A percentile compares a stretch with the other conserved stretches of the same genome.
Conservation (phyloP, 352 stramenopile species). For the Phytophthora agathidicida region DNA sequence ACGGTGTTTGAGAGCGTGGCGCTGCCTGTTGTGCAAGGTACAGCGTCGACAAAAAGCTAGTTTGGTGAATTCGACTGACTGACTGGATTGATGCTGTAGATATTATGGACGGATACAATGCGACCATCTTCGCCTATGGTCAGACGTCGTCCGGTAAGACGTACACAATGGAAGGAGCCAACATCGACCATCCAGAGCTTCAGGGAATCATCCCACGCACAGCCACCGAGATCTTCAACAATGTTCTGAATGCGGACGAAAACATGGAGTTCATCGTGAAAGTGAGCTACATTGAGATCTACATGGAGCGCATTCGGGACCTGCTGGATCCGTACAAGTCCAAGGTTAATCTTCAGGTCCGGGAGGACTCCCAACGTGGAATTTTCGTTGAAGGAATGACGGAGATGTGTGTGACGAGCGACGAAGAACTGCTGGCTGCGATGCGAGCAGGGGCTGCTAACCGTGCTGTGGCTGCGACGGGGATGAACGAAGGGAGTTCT, state of each 20-base stretch:
- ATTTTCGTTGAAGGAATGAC: conserved; percentile 95
- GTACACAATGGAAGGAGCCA: conserved; percentile 47
- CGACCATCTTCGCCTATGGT: conserved; percentile 94
- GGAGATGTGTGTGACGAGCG: conserved; percentile 92
- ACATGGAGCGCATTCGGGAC: conserved; percentile 95
- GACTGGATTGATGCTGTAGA: conserved; percentile 46
- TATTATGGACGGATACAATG: conserved; percentile 94
- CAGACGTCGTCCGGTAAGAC: conserved; percentile 84
- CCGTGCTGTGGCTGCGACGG: conserved; percentile 88
- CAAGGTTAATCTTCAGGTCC: conserved; percentile 91
- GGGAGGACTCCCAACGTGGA: conserved; percentile 87
- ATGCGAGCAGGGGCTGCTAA: conserved; percentile 86
- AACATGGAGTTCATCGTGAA: conserved; percentile 94
- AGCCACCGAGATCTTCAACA: conserved; percentile 88
- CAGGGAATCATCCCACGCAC: conserved; percentile 90
- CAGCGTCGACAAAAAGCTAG: not conserved
- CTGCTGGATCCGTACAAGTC: conserved; percentile 92
- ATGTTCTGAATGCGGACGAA: conserved; percentile 86
- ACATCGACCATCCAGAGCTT: conserved; percentile 88
- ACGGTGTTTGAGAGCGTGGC: conserved; percentile 91
- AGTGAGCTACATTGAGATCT: conserved; percentile 96
- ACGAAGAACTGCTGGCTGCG: conserved; percentile 86
- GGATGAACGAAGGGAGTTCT: conserved; percentile 94
- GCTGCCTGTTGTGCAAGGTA: conserved; percentile 89
- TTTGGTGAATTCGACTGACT: conserved; percentile 8